Conservation (phyloP, 176 grass and related monocot genomes). For the Hordeum marinum region DNA sequence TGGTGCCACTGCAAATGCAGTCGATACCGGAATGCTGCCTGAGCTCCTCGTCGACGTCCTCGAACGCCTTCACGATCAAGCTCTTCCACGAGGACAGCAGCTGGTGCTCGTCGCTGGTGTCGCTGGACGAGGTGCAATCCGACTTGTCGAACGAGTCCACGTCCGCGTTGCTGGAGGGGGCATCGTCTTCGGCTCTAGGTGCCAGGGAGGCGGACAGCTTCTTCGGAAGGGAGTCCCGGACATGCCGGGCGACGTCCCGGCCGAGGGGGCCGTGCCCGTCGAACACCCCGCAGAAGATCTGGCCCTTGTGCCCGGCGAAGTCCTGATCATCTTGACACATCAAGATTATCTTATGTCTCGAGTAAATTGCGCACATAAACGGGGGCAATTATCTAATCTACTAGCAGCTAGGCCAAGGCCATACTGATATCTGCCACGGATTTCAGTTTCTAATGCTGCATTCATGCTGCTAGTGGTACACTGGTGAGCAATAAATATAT, state of each 20-base stretch:
- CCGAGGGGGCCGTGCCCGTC: slow-evolving; percentile 76
- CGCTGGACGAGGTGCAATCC: slow-evolving; percentile 7
- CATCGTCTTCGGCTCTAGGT: not conserved
- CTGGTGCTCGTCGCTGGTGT: slow-evolving; percentile 4
- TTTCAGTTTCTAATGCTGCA: not conserved
- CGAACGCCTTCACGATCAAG: slow-evolving; percentile 50
- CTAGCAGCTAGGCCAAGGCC: not conserved
- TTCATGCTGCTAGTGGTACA: not conserved
- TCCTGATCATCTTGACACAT: slow-evolving; percentile 50
- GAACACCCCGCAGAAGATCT: slow-evolving; percentile 67
- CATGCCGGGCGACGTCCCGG: slow-evolving; percentile 58
- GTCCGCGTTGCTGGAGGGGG: slow-evolving; percentile 5
- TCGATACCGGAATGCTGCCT: slow-evolving; percentile 50
- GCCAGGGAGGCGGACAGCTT: slow-evolving; percentile 38
- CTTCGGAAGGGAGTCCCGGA: slow-evolving; percentile 49
- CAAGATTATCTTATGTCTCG: not conserved
- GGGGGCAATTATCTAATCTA: not conserved
- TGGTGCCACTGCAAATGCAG: slow-evolving; percentile 83
- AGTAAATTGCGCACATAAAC: not conserved
- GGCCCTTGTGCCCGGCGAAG: slow-evolving; percentile 56
- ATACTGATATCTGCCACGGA: not conserved
- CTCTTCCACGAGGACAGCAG: slow-evolving; percentile 51
- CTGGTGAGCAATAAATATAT: not conserved
- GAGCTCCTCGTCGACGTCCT: slow-evolving; percentile 69
- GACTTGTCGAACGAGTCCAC: slow-evolving; percentile 32